A percentile compares a stretch with the other conserved stretches of the same genome.
Conservation (phyloP, 2,329 filamentous ascomycete species). For the Ceratocystis diversiconidia region DNA sequence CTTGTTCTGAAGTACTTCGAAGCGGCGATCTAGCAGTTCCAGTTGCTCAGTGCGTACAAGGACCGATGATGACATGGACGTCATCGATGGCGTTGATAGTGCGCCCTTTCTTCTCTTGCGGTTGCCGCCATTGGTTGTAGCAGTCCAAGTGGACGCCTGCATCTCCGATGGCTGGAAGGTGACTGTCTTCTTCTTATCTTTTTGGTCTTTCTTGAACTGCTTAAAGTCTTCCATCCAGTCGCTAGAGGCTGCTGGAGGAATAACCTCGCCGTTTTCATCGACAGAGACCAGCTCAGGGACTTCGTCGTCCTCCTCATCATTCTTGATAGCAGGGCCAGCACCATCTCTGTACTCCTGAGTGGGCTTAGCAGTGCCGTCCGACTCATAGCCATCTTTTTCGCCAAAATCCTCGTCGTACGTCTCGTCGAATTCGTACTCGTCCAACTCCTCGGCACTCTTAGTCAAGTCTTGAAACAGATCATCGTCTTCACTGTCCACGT, state of each 20-base stretch:
- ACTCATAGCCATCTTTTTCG: constrained; percentile 72
- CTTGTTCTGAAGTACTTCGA: constrained; percentile 72
- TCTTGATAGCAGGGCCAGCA: constrained; percentile 7
- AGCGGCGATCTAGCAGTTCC: constrained; percentile 71
- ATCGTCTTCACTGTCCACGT: constrained; percentile 74
- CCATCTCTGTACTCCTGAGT: constrained; percentile 38
- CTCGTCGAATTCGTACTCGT: constrained; percentile 67
- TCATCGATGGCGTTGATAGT: constrained; percentile 70
- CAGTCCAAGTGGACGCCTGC: constrained; percentile 57
- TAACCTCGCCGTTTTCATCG: constrained; percentile 28
- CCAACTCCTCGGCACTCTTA: constrained; percentile 55
- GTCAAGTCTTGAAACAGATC: constrained; percentile 68
- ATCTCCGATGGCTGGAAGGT: constrained; percentile 42
- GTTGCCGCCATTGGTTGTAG: constrained; percentile 64
- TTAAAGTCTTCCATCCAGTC: constrained; percentile 89
- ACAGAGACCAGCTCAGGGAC: constrained; percentile 36
- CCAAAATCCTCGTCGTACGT: constrained; percentile 39
- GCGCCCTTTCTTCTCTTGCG: constrained; percentile 93
- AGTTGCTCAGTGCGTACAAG: constrained; percentile 78
- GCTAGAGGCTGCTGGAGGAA: constrained; percentile 46
- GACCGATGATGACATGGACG: constrained; percentile 84
- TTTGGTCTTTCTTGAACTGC: constrained; percentile 79
- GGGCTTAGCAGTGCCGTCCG: constrained; percentile 80
- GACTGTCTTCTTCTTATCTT: constrained; percentile 27
- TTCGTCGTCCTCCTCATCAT: constrained; percentile 23